Base-by-base conservation (phyloP, 495 filamentous ascomycete species). In the Aspergillus carlsbadensis region DNA sequence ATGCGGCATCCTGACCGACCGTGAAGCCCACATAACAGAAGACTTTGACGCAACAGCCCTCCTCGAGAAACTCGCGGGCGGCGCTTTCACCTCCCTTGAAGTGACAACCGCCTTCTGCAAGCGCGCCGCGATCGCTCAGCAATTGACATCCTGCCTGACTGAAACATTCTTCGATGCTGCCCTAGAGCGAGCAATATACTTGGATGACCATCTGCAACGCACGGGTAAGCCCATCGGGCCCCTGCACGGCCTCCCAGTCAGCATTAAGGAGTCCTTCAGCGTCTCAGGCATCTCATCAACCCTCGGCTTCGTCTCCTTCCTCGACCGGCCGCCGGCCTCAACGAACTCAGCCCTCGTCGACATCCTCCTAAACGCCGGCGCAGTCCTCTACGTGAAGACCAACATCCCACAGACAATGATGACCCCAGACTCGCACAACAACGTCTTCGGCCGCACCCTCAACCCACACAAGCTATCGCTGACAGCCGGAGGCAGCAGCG, bases 191-290 rank as follows among this genome's bases (percentile, higher is more conserved):
- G 76, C 77, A 0, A 46, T 57, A 29, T 45, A 70, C 24, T 59
- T 77, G 0, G 77, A 80, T 52, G 59, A 61, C 0, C 61, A 72
- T 36, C 45, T 74, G 1, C 47, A 22, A 5, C 57, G 58, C 8
- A 62, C 63, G 1, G 63, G 66, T 0, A 77, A 73, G 34, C 68
- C 75, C 2, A 61, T 82, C 17, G 85, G 85, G 0, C 82, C 84
- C 0, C 69, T 88, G 0, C 84, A 88, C 53, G 85, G 85, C 24
- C 60, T 88, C 4, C 84, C 84, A 0, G 81, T 87, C 34, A 83
- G 76, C 54, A 68, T 87, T 31, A 90, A 90, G 66, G 86, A 89
- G 54, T 78, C 79, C 21, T 72, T 85, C 36, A 74, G 72, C 17
- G 73, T 90, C 49, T 67, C 76, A 46, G 83, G 76, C 0, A 63